Conservation (phyloP, 306 rosid genomes). For the Vigna nakashimae region DNA sequence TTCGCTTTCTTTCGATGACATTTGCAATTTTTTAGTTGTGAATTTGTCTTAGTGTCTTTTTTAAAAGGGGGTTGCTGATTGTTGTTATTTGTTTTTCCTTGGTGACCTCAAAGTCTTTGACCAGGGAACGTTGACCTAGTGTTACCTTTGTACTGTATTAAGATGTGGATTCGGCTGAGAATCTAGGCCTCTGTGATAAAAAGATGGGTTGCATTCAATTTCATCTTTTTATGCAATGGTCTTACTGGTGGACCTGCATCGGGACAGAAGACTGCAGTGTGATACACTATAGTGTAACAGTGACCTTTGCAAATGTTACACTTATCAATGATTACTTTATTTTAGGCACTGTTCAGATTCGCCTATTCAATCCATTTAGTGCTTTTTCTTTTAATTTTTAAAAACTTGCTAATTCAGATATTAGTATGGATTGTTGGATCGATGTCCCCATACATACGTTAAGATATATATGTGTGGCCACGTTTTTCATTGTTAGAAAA, state of each 20-base stretch:
- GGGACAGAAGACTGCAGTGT: constrained; percentile 58
- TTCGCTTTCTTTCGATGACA: constrained; percentile 61
- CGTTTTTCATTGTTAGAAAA: constrained; percentile 19
- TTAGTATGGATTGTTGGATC: constrained; percentile 17
- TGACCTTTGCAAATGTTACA: constrained; percentile 56
- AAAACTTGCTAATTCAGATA: neutral
- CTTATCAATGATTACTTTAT: constrained; percentile 55
- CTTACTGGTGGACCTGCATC: constrained; percentile 67
- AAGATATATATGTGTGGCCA: constrained; percentile 7
- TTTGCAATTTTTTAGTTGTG: constrained; percentile 46
- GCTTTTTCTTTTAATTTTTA: constrained; percentile 39
- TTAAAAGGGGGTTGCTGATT: constrained; percentile 50
- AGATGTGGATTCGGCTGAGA: constrained; percentile 52
- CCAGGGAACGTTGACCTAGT: constrained; percentile 61
- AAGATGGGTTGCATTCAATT: constrained; percentile 62
- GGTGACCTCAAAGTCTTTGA: constrained; percentile 61
- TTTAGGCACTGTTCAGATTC: constrained; percentile 46
- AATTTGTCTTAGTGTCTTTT: constrained; percentile 52
- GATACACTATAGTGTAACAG: constrained; percentile 45
- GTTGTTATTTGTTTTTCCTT: constrained; percentile 42
- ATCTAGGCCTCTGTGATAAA: constrained; percentile 52
- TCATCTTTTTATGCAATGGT: constrained; percentile 78
- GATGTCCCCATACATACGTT: constrained; percentile 21
- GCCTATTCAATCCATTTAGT: constrained; percentile 41
- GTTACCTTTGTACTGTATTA: constrained; percentile 40